A percentile compares a stretch with the other conserved stretches of the same genome.
Evolutionary conservation across 352 stramenopile species (phyloP).

Genomic region (Phytophthora meadii): DNA sequence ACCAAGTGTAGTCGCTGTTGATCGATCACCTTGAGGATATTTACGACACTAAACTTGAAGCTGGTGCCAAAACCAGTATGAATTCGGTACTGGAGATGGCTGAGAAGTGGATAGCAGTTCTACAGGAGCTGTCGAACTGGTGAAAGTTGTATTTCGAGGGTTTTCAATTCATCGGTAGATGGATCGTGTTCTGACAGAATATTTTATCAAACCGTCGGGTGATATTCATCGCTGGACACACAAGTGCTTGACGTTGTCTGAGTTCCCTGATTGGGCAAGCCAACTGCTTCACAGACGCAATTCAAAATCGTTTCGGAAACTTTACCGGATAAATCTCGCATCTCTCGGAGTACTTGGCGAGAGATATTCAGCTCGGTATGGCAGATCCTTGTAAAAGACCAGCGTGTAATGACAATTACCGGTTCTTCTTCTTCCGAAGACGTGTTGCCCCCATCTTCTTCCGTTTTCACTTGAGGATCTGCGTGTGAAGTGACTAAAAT

Average conservation of each 20-base stretch:
- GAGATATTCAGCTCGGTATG: slow-evolving; percentile 37
- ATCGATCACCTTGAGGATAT: background rate
- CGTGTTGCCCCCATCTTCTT: slow-evolving; percentile 13
- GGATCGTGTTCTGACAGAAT: slow-evolving; percentile 9
- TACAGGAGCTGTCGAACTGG: background rate
- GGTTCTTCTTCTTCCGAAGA: slow-evolving; percentile 34
- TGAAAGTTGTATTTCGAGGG: slow-evolving; percentile 9
- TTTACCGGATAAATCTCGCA: slow-evolving; percentile 27
- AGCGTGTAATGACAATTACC: slow-evolving; percentile 43
- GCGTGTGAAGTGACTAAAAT: slow-evolving; percentile 32
- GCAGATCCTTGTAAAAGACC: slow-evolving; percentile 41
- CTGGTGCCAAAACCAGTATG: too few relatives aligned
- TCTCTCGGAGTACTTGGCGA: slow-evolving; percentile 29
- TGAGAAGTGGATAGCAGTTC: too few relatives aligned
- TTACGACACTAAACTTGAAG: background rate
- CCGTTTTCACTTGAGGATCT: slow-evolving; percentile 3
- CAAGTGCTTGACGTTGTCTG: too few relatives aligned
- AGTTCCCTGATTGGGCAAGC: slow-evolving; percentile 6
- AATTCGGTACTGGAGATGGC: too few relatives aligned
- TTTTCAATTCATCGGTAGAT: slow-evolving; percentile 13
- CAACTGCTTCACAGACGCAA: slow-evolving; percentile 27
- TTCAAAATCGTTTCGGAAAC: slow-evolving; percentile 32
- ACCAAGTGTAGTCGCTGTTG: background rate
- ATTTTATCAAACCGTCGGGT: background rate
- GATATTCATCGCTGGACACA: too few relatives aligned